Conservation (phyloP, 2,329 filamentous ascomycete genomes). For the Trematosphaeria pertusa region DNA sequence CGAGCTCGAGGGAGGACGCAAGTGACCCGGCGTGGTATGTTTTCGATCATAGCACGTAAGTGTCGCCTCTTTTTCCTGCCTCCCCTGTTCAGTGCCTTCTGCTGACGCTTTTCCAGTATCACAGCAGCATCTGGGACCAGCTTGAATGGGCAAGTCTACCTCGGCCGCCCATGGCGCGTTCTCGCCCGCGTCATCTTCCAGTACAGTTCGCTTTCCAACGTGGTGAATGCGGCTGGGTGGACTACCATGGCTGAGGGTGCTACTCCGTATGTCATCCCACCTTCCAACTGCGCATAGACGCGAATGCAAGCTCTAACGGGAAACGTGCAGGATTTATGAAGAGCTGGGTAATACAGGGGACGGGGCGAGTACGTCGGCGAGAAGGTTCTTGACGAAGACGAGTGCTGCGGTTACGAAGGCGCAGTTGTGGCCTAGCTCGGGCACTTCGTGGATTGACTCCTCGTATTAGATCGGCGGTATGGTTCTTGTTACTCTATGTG, state of each 20-base stretch:
- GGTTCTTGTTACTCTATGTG: too few species aligned
- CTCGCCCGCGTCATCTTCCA: slow-evolving; percentile 58
- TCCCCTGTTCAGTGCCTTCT: too few species aligned
- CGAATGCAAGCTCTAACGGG: too few species aligned
- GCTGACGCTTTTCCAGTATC: slow-evolving; percentile 1
- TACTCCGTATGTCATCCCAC: slow-evolving; percentile 8
- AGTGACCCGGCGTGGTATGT: slow-evolving; percentile 53
- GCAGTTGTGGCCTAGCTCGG: slow-evolving; percentile 50
- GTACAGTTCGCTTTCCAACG: slow-evolving; percentile 55
- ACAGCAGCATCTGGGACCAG: slow-evolving; percentile 3
- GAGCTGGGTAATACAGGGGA: slow-evolving; percentile 61
- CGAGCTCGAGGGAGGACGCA: slow-evolving; percentile 10
- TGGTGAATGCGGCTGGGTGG: slow-evolving; percentile 66
- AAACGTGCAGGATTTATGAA: neutral
- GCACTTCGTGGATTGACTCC: slow-evolving; percentile 17
- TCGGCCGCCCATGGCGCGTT: slow-evolving; percentile 59
- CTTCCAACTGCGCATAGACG: too few species aligned
- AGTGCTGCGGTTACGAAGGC: slow-evolving; percentile 47
- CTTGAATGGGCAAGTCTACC: slow-evolving; percentile 49
- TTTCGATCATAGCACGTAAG: slow-evolving; percentile 54
- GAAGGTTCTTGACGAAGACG: slow-evolving; percentile 47
- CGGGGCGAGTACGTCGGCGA: slow-evolving; percentile 57
- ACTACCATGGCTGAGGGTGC: slow-evolving; percentile 47
- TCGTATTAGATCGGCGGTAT: too few species aligned
- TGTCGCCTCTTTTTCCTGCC: too few species aligned